These are phyloP conservation scores for Dothidotthia symphoricarpi DNA, from an alignment of 2,329 filamentous ascomycete genomes.

Conservation along the genomic window DNA sequence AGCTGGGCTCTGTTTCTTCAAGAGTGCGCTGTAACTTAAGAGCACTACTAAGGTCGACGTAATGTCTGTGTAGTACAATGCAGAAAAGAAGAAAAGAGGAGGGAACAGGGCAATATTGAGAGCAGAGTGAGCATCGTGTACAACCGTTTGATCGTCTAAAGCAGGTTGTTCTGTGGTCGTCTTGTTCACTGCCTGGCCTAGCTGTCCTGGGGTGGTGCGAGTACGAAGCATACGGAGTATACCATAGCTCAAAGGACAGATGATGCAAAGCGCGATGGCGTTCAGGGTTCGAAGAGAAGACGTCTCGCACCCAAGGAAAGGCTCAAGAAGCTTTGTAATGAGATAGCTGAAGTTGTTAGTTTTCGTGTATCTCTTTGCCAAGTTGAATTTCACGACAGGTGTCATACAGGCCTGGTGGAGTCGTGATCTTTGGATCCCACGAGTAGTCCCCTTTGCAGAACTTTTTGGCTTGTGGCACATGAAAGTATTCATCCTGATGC, in stretches of 20 bases:
- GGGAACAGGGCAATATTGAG: slow-evolving; percentile 84
- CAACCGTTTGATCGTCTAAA: slow-evolving; percentile 29
- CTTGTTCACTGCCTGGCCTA: background rate
- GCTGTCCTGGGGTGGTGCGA: slow-evolving; percentile 3
- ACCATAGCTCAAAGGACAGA: slow-evolving; percentile 32
- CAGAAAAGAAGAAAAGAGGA: slow-evolving; percentile 92
- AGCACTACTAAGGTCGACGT: slow-evolving; percentile 76
- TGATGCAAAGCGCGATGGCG: slow-evolving; percentile 36
- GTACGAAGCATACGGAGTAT: slow-evolving; percentile 20
- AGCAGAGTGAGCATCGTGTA: slow-evolving; percentile 58
- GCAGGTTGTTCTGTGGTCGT: background rate
- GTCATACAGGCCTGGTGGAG: slow-evolving; percentile 74
- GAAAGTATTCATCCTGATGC: slow-evolving; percentile 75
- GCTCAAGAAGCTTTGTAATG: slow-evolving; percentile 40
- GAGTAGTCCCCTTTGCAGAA: slow-evolving; percentile 71
- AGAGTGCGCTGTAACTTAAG: slow-evolving; percentile 59
- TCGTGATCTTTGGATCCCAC: slow-evolving; percentile 98
- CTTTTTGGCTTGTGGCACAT: slow-evolving; percentile 85
- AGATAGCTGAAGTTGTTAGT: slow-evolving; percentile 39
- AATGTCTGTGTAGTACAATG: slow-evolving; percentile 91
- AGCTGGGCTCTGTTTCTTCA: slow-evolving; percentile 25
- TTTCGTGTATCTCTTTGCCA: slow-evolving; percentile 24
- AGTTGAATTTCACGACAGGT: background rate
- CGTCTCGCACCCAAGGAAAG: slow-evolving; percentile 44
- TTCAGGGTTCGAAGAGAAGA: slow-evolving; percentile 42